These are phyloP conservation scores for Cyclanthera cordifolia DNA, from an alignment of 306 rosid species.

Conservation along the genomic window DNA sequence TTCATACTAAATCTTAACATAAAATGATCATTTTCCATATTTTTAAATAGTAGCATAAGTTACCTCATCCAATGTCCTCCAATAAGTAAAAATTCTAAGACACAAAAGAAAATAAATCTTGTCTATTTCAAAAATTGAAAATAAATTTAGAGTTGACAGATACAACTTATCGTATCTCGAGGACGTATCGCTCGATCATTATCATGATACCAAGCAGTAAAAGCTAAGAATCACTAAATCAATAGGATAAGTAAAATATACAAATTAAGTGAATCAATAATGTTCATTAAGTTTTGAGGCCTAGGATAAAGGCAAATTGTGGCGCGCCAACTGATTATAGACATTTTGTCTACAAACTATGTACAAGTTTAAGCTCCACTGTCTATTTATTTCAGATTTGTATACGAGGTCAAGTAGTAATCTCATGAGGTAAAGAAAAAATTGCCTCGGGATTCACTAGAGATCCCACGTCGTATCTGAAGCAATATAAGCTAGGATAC, in stretches of 20 bases:
- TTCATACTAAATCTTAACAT: too few relatives aligned
- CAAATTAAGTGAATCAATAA: not conserved
- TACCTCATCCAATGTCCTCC: not conserved
- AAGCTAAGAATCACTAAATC: not conserved
- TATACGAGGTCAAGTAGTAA: too few relatives aligned
- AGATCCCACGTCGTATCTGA: not conserved
- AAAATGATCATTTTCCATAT: not conserved
- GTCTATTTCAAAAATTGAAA: not conserved
- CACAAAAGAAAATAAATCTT: not conserved
- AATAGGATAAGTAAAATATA: not conserved
- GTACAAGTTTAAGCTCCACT: slow-evolving; percentile 12
- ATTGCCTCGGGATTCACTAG: not conserved
- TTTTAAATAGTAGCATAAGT: not conserved
- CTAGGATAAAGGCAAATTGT: not conserved
- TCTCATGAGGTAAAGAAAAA: not conserved
- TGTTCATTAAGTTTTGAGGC: not conserved
- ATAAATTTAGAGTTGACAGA: not conserved
- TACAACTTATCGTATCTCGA: not conserved
- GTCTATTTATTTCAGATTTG: too few relatives aligned
- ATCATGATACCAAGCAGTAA: not conserved
- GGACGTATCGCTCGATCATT: not conserved
- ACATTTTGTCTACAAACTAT: not conserved
- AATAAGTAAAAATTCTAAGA: not conserved
- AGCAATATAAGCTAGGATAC: not conserved
- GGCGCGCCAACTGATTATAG: slow-evolving; percentile 2